These are phyloP conservation scores for Circinella minor DNA, from an alignment of 371 early-diverging fungal species.

Conservation along the genomic window DNA sequence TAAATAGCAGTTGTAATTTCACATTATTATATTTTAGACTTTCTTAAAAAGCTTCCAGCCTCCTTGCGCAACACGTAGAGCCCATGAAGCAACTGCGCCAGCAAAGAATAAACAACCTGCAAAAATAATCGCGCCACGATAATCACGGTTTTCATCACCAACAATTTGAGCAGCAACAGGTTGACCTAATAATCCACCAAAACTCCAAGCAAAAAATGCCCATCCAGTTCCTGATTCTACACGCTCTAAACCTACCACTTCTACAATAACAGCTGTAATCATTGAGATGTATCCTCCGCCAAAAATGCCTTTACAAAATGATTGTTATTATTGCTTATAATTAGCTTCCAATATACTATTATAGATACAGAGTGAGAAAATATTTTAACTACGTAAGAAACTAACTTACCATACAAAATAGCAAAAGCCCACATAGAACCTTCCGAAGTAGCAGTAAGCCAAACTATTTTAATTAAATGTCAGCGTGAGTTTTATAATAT, in stretches of 20 bases:
- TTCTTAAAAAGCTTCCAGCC: constrained; percentile 27
- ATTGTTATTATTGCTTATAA: too few species aligned
- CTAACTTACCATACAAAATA: constrained; percentile 34
- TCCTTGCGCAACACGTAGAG: constrained; percentile 33
- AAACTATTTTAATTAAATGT: constrained; percentile 19
- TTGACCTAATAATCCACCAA: constrained; percentile 56
- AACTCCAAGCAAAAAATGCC: constrained; percentile 48
- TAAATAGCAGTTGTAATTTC: too few species aligned
- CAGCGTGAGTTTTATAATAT: too few species aligned
- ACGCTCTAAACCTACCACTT: constrained; percentile 53
- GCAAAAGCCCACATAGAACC: constrained; percentile 47
- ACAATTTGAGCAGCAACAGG: constrained; percentile 55
- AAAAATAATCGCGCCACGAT: constrained; percentile 27
- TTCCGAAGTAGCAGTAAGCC: constrained; percentile 43
- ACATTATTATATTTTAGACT: constrained; percentile 1
- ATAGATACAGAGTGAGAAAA: too few species aligned
- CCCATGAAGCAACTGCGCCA: constrained; percentile 29
- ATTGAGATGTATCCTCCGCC: constrained; percentile 43
- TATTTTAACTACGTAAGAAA: background rate
- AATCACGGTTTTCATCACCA: constrained; percentile 17
- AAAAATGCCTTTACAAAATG: too few species aligned
- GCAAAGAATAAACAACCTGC: constrained; percentile 30
- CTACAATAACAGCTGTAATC: constrained; percentile 50
- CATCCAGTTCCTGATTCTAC: constrained; percentile 59
- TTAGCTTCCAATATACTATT: too few species aligned